Evolutionary conservation across 2,329 filamentous ascomycete species (phyloP).

Genomic region (Cladosporium sphaerospermum): DNA sequence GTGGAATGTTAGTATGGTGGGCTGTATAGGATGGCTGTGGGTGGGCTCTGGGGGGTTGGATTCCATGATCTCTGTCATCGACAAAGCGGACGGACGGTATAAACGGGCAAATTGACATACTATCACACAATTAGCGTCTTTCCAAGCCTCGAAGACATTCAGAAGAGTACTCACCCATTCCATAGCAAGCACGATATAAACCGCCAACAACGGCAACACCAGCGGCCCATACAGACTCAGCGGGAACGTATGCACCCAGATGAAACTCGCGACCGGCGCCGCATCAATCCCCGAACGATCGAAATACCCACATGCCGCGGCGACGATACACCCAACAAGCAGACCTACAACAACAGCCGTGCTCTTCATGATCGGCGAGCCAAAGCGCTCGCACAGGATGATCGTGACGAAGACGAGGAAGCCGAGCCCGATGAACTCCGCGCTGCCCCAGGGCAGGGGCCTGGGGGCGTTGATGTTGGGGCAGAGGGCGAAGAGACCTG

Average conservation of each 20-base stretch:
- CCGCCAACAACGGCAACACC: conserved; percentile 60
- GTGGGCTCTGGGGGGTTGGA: too few relatives aligned
- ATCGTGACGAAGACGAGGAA: conserved; percentile 77
- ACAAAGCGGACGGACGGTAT: too few relatives aligned
- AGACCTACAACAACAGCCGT: conserved; percentile 70
- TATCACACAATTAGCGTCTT: too few relatives aligned
- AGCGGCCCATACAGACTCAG: conserved; percentile 66
- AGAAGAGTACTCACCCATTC: conserved; percentile 39
- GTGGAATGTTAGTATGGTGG: not conserved
- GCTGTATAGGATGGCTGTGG: too few relatives aligned
- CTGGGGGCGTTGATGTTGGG: conserved; percentile 63
- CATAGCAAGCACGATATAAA: conserved; percentile 64
- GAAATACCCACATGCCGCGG: conserved; percentile 73
- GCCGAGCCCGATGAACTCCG: conserved; percentile 71
- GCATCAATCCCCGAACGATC: conserved; percentile 60
- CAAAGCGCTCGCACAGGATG: conserved; percentile 73
- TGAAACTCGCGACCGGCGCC: conserved; percentile 66
- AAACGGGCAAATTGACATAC: too few relatives aligned
- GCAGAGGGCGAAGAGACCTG: conserved; percentile 57
- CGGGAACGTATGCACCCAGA: conserved; percentile 74
- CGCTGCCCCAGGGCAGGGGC: conserved; percentile 67
- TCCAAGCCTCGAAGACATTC: not conserved
- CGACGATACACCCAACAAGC: conserved; percentile 70
- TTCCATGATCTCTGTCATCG: too few relatives aligned
- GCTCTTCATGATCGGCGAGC: conserved; percentile 78